Conservation (phyloP, 129 eudicot genomes). For the Smallanthus sonchifolius region DNA sequence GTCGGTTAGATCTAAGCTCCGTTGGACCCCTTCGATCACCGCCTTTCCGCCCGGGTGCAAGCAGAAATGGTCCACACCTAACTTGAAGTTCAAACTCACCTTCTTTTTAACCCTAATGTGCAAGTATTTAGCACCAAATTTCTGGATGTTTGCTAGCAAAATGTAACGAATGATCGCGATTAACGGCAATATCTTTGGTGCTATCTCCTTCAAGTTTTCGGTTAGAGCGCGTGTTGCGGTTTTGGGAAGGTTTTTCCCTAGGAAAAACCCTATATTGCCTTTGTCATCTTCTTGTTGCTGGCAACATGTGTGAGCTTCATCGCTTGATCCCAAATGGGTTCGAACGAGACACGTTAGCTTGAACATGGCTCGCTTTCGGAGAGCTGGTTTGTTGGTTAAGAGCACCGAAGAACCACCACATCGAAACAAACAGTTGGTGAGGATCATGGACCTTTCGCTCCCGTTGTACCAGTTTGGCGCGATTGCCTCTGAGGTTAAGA, state of each 20-base stretch:
- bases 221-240: constrained; percentile 38
- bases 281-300: constrained; percentile 42
- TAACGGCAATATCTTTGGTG: constrained; percentile 40
- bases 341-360: constrained; percentile 40
- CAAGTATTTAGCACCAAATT: constrained; percentile 17
- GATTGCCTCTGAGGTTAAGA: constrained; percentile 46
- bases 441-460: constrained; percentile 43
- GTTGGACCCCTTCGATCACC: constrained; percentile 47
- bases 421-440: constrained; percentile 43
- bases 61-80: constrained; percentile 50
- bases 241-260: constrained; percentile 35
- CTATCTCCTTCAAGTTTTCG: constrained; percentile 32
- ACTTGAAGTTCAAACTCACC: constrained; percentile 33
- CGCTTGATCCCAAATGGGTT: constrained; percentile 45
- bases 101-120: constrained; percentile 17
- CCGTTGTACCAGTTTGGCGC: constrained; percentile 54
- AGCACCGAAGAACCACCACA: constrained; percentile 44
- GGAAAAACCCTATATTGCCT: constrained; percentile 42
- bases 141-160: constrained; percentile 19
- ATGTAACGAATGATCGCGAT: constrained; percentile 23
- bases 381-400: constrained; percentile 34
- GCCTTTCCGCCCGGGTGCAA: constrained; percentile 52
- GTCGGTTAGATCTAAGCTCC: constrained; percentile 29
- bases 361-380: constrained; percentile 32
- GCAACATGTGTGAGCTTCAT: constrained; percentile 42